Percentiles rank a stretch among this genome's conserved stretches.
Conservation (phyloP, 768 basidiomycete species). For the Paxillus ammoniavirescens region DNA sequence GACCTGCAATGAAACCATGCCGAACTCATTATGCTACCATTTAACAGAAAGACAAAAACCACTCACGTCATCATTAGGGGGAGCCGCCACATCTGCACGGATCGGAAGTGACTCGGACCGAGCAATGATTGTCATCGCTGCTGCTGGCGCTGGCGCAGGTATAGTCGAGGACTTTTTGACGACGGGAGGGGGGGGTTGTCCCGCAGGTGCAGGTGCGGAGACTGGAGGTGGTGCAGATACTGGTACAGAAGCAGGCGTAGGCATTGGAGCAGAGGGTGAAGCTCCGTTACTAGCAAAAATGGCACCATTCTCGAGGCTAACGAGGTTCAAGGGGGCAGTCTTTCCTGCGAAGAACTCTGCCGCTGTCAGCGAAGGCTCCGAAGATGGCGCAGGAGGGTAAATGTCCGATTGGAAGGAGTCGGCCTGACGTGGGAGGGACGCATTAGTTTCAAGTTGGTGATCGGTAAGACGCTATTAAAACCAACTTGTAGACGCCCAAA, state of each 20-base stretch:
- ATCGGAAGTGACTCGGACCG: slow-evolving; percentile 14
- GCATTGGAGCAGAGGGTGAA: slow-evolving; percentile 18
- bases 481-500: background rate
- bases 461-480: background rate
- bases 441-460: background rate
- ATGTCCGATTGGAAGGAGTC: slow-evolving; percentile 98
- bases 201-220: slow-evolving; percentile 28
- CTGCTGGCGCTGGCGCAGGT: slow-evolving; percentile 14
- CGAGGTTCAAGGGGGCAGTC: slow-evolving; percentile 69
- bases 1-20: slow-evolving; percentile 4
- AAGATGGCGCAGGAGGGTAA: slow-evolving; percentile 86
- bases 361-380: slow-evolving; percentile 76
- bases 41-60: slow-evolving; percentile 1
- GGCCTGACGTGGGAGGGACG: slow-evolving; percentile 45
- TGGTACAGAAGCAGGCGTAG: slow-evolving; percentile 25
- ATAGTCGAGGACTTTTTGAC: slow-evolving; percentile 34
- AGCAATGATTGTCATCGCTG: slow-evolving; percentile 5
- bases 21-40: background rate
- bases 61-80: slow-evolving; percentile 31
- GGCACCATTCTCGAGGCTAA: slow-evolving; percentile 73
- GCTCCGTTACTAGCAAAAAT: slow-evolving; percentile 33
- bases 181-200: slow-evolving; percentile 34
- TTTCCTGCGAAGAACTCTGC: slow-evolving; percentile 90
- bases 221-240: slow-evolving; percentile 28
- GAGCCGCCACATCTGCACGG: background rate